Evolutionary conservation across 306 rosid genomes (phyloP).

Genomic region (Styphnolobium japonicum): DNA sequence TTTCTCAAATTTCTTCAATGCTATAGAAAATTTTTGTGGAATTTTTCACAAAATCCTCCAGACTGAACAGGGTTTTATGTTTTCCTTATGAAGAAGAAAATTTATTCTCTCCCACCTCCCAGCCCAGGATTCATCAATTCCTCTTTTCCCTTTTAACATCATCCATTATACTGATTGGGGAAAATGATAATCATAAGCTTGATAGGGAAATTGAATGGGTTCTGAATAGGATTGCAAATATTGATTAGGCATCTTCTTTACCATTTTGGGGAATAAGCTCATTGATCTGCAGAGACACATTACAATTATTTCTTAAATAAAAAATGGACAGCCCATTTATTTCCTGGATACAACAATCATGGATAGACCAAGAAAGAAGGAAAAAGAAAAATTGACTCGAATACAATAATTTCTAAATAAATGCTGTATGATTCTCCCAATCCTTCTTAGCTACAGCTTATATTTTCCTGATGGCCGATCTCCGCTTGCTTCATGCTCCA

Average conservation of each 20-base stretch:
- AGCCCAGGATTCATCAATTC: not conserved
- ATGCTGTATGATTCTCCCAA: not conserved
- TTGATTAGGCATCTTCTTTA: not conserved
- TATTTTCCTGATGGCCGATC: conserved; percentile 21
- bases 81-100: not conserved
- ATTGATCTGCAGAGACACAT: not conserved
- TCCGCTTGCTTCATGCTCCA: conserved; percentile 66
- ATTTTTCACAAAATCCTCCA: too few species aligned
- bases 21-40: too few species aligned
- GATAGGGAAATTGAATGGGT: not conserved
- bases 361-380: not conserved
- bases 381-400: not conserved
- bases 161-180: not conserved
- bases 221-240: not conserved
- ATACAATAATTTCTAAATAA: not conserved
- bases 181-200: not conserved
- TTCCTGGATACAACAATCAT: not conserved
- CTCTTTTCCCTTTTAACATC: not conserved
- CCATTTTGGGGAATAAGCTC: not conserved
- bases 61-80: too few species aligned
- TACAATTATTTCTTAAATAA: not conserved
- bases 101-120: too few species aligned
- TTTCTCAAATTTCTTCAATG: too few species aligned
- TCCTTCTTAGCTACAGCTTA: conserved; percentile 9
- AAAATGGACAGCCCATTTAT: not conserved